A percentile compares a stretch with the other conserved stretches of the same genome.
Conservation (phyloP, 192 early-diverging fungal species). For the Coemansia sp. region DNA sequence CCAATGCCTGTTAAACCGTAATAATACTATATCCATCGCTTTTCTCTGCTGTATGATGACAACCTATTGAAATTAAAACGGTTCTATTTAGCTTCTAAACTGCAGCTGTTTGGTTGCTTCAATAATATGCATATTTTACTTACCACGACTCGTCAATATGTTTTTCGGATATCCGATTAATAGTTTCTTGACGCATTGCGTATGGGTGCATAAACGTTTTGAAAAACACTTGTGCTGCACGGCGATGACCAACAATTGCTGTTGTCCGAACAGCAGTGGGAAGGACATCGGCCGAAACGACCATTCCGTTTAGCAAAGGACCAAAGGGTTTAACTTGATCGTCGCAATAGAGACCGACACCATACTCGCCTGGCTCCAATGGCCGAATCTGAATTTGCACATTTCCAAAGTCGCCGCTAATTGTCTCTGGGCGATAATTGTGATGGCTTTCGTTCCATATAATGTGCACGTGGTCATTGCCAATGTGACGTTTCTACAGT, state of each 20-base stretch:
- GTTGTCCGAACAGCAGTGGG: slow-evolving; percentile 79
- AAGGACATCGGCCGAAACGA: slow-evolving; percentile 72
- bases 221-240: slow-evolving; percentile 28
- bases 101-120: not conserved
- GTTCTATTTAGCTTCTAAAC: not conserved
- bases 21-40: slow-evolving; percentile 7
- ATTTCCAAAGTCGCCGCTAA: slow-evolving; percentile 98
- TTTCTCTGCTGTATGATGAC: slow-evolving; percentile 7
- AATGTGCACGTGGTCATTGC: slow-evolving; percentile 98
- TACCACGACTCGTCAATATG: slow-evolving; percentile 30
- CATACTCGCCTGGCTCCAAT: slow-evolving; percentile 62
- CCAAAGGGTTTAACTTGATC: slow-evolving; percentile 78
- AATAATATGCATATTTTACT: not conserved
- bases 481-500: slow-evolving; percentile 92
- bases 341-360: slow-evolving; percentile 63
- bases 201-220: slow-evolving; percentile 39
- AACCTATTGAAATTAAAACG: slow-evolving; percentile 6
- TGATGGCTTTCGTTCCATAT: slow-evolving; percentile 95
- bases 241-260: slow-evolving; percentile 69
- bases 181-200: slow-evolving; percentile 36
- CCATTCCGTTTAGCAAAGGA: slow-evolving; percentile 76
- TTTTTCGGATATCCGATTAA: slow-evolving; percentile 40
- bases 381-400: slow-evolving; percentile 91
- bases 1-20: no score
- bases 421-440: slow-evolving; percentile 84